Evolutionary conservation across 345 rosid species (phyloP).

Genomic region (Eutrema yunnanense): DNA sequence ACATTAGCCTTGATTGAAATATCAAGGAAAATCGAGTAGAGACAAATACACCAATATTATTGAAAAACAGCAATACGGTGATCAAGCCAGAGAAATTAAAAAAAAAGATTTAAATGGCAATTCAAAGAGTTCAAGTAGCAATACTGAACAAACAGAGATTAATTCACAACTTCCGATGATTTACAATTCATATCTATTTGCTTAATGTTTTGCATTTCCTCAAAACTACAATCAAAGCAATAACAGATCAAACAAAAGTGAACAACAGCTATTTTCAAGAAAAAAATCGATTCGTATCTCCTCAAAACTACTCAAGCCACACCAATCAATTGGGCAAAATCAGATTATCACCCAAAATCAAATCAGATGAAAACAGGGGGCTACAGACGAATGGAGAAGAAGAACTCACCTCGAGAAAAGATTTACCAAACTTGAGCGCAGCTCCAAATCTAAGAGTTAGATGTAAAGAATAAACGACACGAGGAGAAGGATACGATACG

Average conservation of each 20-base stretch:
- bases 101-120: too few species aligned
- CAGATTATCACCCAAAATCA: not conserved
- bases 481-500: not conserved
- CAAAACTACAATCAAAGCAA: not conserved
- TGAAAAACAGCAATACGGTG: not conserved
- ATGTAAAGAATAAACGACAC: not conserved
- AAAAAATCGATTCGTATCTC: not conserved
- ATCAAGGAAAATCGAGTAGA: not conserved
- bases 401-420: not conserved
- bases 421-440: not conserved
- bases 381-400: not conserved
- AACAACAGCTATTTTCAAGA: not conserved
- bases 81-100: not conserved
- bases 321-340: not conserved
- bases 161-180: not conserved
- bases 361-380: not conserved
- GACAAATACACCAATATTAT: not conserved
- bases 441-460: not conserved
- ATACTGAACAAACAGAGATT: not conserved
- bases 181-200: not conserved
- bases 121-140: not conserved
- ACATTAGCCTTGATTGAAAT: not conserved
- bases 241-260: not conserved
- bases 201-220: not conserved
- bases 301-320: not conserved